Base-by-base conservation (phyloP, 768 basidiomycete genomes). In the Pulveroboletus frians region DNA sequence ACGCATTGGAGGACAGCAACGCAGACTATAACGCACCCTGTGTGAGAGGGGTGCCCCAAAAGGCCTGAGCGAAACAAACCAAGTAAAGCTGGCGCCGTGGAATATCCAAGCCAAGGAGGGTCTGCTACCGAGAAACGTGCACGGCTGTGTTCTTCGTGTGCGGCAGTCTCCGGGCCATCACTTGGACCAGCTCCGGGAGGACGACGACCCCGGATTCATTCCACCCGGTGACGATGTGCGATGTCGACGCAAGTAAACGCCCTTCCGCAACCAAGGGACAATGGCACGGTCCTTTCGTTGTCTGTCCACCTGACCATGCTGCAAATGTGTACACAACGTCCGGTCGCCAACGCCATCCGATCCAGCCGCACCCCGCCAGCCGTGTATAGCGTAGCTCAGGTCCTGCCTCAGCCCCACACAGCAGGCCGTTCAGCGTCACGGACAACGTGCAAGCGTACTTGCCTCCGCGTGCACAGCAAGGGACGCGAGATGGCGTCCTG, bases 61-160 rank as follows among this genome's bases (percentile, higher is more conserved):
- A 20, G 14, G 14, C 14, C 29, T 5, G 20, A 3, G 42, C 18
- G 18, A 20, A 10, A 30, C 18, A 31, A 30, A 18, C 42, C 1
- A 42, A 18, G 27, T 42, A 29, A 42, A 18, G 40, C 26, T 47
- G 18, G 30, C 5, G 46, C 27, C 32, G 48, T 21, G 31, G 15
- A 43, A 43, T 52, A 58, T 62, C 61, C 57, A 51, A 49, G 13
- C 45, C 21, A 45, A 37, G 32, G 39, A 30, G 38, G 41, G 18
- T 43, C 35, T 55, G 49, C 42, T n/a, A 14, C 56, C 52, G 49
- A 53, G 50, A 15, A 55, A 61, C 60, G 60, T 57, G 60, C 54
- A 44, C 21, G 38, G 49, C 11, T 29, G 42, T 38, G 5, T 4
- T 29, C 5, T 29, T 26, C 23, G 23, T 26, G 4, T 26, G 23